A percentile compares a stretch with the other conserved stretches of the same genome.
These are phyloP conservation scores for Pouteria glomerata DNA, from an alignment of 148 eudicot genomes.

Conservation along the genomic window DNA sequence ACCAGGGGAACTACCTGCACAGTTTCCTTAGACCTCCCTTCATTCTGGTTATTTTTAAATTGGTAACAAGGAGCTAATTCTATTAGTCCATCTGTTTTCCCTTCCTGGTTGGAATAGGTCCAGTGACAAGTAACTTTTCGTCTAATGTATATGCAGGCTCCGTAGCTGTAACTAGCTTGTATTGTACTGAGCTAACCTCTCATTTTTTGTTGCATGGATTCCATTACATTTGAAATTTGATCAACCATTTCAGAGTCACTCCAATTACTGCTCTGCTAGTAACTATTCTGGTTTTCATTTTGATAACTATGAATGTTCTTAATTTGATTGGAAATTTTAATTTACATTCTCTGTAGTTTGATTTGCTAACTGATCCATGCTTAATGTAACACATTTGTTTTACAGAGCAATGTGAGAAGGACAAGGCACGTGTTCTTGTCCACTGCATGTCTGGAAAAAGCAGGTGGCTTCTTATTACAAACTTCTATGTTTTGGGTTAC, in stretches of 20 bases:
- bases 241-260: background rate
- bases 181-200: background rate
- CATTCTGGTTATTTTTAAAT: no score
- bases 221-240: background rate
- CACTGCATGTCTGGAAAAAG: conserved; percentile 97
- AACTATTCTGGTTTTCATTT: background rate
- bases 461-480: conserved; percentile 38
- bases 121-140: no score
- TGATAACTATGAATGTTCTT: no score
- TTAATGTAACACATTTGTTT: conserved; percentile 14
- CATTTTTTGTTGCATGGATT: background rate
- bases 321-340: no score
- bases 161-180: no score
- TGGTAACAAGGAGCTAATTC: no score
- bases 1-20: no score
- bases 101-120: no score
- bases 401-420: conserved; percentile 92
- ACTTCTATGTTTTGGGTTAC: background rate
- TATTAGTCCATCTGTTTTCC: no score
- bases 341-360: background rate
- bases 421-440: conserved; percentile 89
- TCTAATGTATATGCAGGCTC: no score
- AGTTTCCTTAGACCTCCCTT: no score
- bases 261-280: background rate
- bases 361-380: background rate